Evolutionary conservation across 2,329 filamentous ascomycete species (phyloP).

Genomic region (Trichoderma citrinoviride): DNA sequence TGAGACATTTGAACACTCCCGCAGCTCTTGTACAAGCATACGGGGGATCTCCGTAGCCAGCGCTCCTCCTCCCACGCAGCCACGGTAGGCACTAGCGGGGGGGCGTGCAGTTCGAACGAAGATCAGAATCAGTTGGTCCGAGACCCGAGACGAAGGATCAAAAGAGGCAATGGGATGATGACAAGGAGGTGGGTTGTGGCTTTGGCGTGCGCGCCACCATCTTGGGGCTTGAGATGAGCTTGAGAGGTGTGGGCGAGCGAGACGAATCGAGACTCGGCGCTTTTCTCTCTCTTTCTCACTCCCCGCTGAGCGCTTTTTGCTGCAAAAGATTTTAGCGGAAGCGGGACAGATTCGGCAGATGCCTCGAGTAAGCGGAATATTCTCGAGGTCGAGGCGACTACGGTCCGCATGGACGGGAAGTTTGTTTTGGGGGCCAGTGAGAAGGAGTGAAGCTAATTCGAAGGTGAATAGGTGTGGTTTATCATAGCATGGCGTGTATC

Average conservation of each 20-base stretch:
- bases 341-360: constrained; percentile 18
- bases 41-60: background rate
- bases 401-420: background rate
- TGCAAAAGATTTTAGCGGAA: background rate
- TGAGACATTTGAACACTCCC: no score
- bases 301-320: background rate
- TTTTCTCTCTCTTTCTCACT: background rate
- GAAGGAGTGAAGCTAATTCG: background rate
- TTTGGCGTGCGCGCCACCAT: background rate
- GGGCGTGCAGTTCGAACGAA: background rate
- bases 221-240: background rate
- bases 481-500: background rate
- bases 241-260: background rate
- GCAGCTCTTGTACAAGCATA: no score
- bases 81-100: background rate
- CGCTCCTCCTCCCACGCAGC: no score
- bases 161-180: constrained; percentile 10
- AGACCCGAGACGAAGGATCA: background rate
- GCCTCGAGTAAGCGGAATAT: constrained; percentile 10
- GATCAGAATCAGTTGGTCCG: background rate
- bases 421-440: background rate
- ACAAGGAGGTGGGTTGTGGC: constrained; percentile 3
- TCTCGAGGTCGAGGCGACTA: background rate
- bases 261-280: constrained; percentile 5
- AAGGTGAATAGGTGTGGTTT: background rate